These are phyloP conservation scores for Fusarium stilboides DNA, from an alignment of 2,329 filamentous ascomycete species.

Conservation along the genomic window DNA sequence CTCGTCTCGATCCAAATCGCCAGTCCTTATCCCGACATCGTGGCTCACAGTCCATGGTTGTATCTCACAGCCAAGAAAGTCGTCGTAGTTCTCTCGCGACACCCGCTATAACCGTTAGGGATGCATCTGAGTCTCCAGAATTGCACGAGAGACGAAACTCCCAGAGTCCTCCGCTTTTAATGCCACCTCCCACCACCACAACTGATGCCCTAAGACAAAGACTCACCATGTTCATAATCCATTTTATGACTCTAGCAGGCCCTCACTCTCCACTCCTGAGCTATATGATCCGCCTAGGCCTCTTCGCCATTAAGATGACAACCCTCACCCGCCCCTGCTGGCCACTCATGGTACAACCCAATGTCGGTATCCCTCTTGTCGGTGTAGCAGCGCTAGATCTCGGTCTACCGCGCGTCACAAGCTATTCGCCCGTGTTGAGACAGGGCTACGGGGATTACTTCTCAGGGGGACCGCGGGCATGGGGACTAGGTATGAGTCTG, in stretches of 20 bases:
- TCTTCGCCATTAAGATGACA: conserved; percentile 80
- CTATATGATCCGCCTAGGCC: conserved; percentile 64
- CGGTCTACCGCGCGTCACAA: conserved; percentile 55
- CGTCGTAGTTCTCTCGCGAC: conserved; percentile 43
- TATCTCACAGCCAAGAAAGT: conserved; percentile 61
- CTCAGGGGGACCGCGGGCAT: conserved; percentile 39
- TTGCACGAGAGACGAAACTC: conserved; percentile 30
- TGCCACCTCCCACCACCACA: conserved; percentile 63
- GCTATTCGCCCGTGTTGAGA: conserved; percentile 20
- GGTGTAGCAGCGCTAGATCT: conserved; percentile 78
- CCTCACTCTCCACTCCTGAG: conserved; percentile 51
- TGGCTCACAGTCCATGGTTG: conserved; percentile 54
- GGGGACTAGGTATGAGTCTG: conserved; percentile 53
- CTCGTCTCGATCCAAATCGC: conserved; percentile 28
- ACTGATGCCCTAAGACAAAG: conserved; percentile 54
- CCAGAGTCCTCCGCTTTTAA: conserved; percentile 62
- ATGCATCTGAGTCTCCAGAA: conserved; percentile 32
- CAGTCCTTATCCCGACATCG: conserved; percentile 39
- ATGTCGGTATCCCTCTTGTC: conserved; percentile 77
- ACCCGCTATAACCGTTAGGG: conserved; percentile 30
- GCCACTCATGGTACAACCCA: conserved; percentile 77
- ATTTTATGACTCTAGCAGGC: conserved; percentile 44
- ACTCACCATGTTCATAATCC: conserved; percentile 56
- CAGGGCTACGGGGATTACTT: conserved; percentile 35
- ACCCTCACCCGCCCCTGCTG: conserved; percentile 78